phyloP scores from a whole-genome alignment of 75 land plant species.

The Adiantum capillusveneris region DNA sequence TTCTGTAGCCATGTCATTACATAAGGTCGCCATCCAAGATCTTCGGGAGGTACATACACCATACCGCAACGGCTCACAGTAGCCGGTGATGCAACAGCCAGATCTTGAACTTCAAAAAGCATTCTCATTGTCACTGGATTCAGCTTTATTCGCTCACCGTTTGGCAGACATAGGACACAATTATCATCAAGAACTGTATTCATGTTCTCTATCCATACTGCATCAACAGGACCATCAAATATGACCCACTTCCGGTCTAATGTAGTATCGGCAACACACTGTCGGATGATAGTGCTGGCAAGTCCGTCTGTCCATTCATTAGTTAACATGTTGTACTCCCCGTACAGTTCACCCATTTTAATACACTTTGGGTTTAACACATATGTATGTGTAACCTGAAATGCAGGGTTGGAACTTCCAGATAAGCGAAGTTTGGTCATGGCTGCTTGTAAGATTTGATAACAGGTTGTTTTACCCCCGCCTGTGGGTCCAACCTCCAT shows the following conservation, averaged over 20 bases:
- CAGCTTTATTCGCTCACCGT: slow-evolving; percentile 31
- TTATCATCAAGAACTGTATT: slow-evolving; percentile 32
- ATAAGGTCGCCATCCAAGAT: slow-evolving; percentile 34
- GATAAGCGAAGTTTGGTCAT: slow-evolving; percentile 21
- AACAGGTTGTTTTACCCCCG: slow-evolving; percentile 28
- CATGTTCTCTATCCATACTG: slow-evolving; percentile 15
- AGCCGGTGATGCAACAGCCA: slow-evolving; percentile 33
- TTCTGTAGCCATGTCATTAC: slow-evolving; percentile 28
- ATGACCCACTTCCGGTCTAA: slow-evolving; percentile 28
- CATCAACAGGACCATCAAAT: slow-evolving; percentile 36
- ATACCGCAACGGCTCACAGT: slow-evolving; percentile 34
- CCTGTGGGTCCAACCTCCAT: slow-evolving; percentile 34
- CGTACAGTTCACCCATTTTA: slow-evolving; percentile 32
- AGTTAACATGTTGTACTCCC: slow-evolving; percentile 27
- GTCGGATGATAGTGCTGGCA: slow-evolving; percentile 24
- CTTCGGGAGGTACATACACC: slow-evolving; percentile 35
- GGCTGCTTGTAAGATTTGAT: slow-evolving; percentile 15
- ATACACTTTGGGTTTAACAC: slow-evolving; percentile 28
- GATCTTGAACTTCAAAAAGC: slow-evolving; percentile 34
- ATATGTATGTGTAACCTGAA: slow-evolving; percentile 23
- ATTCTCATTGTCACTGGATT: slow-evolving; percentile 30
- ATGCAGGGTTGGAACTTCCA: slow-evolving; percentile 12
- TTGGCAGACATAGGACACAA: slow-evolving; percentile 27
- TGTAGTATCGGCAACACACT: slow-evolving; percentile 26
- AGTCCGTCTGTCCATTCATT: slow-evolving; percentile 36